Conservation (phyloP, 192 early-diverging fungal genomes). For the Coemansia sp. region DNA sequence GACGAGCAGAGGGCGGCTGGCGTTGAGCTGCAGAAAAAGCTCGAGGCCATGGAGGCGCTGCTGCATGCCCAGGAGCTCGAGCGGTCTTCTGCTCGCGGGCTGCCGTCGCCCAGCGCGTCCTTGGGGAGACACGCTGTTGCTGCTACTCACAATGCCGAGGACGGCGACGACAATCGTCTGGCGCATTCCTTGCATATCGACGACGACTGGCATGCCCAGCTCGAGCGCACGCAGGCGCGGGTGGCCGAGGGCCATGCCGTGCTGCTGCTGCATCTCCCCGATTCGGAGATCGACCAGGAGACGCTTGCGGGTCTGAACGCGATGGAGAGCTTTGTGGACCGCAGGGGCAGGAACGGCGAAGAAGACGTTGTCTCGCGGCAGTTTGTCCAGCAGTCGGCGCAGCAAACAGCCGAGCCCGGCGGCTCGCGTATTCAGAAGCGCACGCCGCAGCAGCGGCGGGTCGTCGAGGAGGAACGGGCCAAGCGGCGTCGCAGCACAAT, state of each 20-base stretch:
- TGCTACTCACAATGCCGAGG: background rate
- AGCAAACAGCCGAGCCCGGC: background rate
- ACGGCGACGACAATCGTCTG: too few species aligned
- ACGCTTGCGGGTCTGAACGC: background rate
- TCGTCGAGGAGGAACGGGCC: slow-evolving; percentile 27
- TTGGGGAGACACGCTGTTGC: background rate
- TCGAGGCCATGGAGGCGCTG: background rate
- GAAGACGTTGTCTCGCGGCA: background rate
- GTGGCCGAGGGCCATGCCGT: background rate
- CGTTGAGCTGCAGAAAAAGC: background rate
- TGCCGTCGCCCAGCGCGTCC: background rate
- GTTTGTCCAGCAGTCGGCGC: slow-evolving; percentile 3
- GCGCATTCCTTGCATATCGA: background rate
- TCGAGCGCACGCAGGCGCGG: background rate
- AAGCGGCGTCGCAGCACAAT: slow-evolving; percentile 42
- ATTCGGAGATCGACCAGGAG: slow-evolving; percentile 7
- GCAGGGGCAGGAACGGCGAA: background rate
- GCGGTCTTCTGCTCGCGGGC: background rate
- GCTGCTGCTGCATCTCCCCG: background rate
- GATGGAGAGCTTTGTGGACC: background rate
- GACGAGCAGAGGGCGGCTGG: background rate
- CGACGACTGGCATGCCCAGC: background rate
- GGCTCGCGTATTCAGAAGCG: background rate
- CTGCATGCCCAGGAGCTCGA: background rate
- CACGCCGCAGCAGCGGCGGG: slow-evolving; percentile 8